Evolutionary conservation across 2,329 filamentous ascomycete genomes (phyloP), one percentile per base, ranked within the genome.

Genomic region (Alternaria postmessia): DNA sequence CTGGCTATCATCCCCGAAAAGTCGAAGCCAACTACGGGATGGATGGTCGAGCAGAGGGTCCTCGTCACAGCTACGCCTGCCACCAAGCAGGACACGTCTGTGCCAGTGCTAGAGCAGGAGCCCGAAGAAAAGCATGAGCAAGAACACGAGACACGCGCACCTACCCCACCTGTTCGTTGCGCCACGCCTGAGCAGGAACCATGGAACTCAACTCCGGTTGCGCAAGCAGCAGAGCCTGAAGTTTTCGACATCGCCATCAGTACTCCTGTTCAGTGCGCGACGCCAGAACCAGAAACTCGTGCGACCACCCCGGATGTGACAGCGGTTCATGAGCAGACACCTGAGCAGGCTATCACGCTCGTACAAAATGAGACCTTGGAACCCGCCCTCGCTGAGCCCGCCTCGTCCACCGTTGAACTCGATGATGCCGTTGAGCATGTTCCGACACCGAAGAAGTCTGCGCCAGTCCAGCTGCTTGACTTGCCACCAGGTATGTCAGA

Each of bases 401-500:
- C 14, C 24, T 34, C 54, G 12, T 7, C 20, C 12, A 32, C 22
- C 14, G 20, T 34, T 14, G 53, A 60, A 22, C 20, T 48, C 30
- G 32, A 57, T n/a, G 18, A 52, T 32, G 48, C 22, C 5, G 57
- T 22, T n/a, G 42, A 36, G 7, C n/a, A 52, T 6, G 7, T 52
- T 34, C 26, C 30, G 30, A 22, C 22, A n/a, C 11, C 44, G 28
- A 47, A 61, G 47, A 46, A 54, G 51, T 38, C 51, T 47, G 59
- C 61, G 8, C 46, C 58, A 26, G 22, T 48, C 3, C 52, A 43
- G 16, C 30, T 64, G 28, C 54, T 64, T 5, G 53, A 52, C 44
- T 30, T 64, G 34, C 55, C 62, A n/a, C 51, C 54, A 39, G 62
- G 62, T 54, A 62, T 42, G 54, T 56, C 20, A 14, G 8, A 9